A percentile compares a stretch with the other conserved stretches of the same genome.
phyloP scores from a whole-genome alignment of 2,329 filamentous ascomycete genomes.

The Mycosphaerelloides madeirae region DNA sequence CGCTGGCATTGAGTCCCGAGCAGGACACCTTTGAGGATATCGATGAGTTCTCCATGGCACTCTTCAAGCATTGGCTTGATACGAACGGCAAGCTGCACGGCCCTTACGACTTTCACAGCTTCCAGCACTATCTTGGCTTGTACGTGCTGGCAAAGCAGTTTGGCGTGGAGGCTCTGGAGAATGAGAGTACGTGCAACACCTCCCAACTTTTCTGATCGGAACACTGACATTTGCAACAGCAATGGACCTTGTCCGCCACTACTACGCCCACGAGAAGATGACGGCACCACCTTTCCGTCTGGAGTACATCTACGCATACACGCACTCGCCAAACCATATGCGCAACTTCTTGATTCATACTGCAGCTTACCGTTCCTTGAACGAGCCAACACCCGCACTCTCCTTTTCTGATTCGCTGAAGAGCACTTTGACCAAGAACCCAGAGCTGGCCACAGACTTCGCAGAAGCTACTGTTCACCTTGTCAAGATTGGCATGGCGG shows the following conservation, averaged over 20 bases:
- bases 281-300: conserved; percentile 34
- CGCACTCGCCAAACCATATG: conserved; percentile 25
- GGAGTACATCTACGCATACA: conserved; percentile 34
- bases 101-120: conserved; percentile 32
- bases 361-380: conserved; percentile 30
- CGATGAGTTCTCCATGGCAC: conserved; percentile 29
- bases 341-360: conserved; percentile 31
- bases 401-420: conserved; percentile 25
- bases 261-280: conserved; percentile 31
- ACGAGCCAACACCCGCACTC: conserved; percentile 16
- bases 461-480: conserved; percentile 25
- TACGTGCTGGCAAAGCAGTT: conserved; percentile 30
- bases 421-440: conserved; percentile 22
- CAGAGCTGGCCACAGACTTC: conserved; percentile 29
- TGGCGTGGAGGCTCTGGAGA: conserved; percentile 28
- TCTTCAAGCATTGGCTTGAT: conserved; percentile 32
- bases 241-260: conserved; percentile 30
- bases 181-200: conserved; percentile 20
- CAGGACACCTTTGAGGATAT: conserved; percentile 26
- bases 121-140: conserved; percentile 32
- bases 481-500: conserved; percentile 23
- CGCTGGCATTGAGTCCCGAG: conserved; percentile 8
- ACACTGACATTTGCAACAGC: conserved; percentile 15
- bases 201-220: background rate
- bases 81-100: conserved; percentile 25